These are phyloP conservation scores for Acanthamoeba castellanii DNA, from an alignment of 208 protist genomes.

Conservation along the genomic window DNA sequence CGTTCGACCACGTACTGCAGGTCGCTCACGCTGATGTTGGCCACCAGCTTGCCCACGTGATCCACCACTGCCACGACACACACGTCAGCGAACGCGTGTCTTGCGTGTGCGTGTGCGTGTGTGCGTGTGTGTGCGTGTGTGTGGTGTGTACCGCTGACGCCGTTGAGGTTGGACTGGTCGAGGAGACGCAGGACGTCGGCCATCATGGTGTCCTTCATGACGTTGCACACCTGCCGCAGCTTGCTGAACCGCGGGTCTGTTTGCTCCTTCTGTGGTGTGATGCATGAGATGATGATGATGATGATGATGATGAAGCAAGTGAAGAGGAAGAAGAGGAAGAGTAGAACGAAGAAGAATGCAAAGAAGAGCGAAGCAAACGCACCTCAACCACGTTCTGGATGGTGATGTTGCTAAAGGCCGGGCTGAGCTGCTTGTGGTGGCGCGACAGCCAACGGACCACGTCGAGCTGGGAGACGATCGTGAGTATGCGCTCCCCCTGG, in stretches of 20 bases:
- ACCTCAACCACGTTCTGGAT: constrained; percentile 45
- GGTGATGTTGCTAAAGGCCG: not conserved
- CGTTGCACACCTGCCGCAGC: constrained; percentile 25
- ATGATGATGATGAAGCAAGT: not conserved
- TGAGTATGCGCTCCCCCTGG: not conserved
- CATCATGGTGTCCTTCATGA: constrained; percentile 19
- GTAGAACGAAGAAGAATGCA: not conserved
- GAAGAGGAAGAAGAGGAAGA: not conserved
- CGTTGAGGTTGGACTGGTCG: constrained; percentile 24
- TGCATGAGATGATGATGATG: not conserved
- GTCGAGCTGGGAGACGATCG: constrained; percentile 55
- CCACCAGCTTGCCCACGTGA: constrained; percentile 54
- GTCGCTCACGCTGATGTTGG: constrained; percentile 70
- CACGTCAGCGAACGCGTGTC: not conserved
- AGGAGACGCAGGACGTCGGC: not conserved
- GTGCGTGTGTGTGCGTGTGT: not conserved
- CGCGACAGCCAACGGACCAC: not conserved
- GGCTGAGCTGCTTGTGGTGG: not conserved
- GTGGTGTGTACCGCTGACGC: not conserved
- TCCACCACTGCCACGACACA: not conserved
- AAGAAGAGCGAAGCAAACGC: not conserved
- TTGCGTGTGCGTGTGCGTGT: not conserved
- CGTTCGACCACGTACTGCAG: constrained; percentile 54
- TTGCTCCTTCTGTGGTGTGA: not conserved
- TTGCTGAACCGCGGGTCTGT: constrained; percentile 1